Evolutionary conservation across 2,329 filamentous ascomycete species (phyloP), one percentile per base, ranked within the genome.

Genomic region (Teratosphaeria viscida): DNA sequence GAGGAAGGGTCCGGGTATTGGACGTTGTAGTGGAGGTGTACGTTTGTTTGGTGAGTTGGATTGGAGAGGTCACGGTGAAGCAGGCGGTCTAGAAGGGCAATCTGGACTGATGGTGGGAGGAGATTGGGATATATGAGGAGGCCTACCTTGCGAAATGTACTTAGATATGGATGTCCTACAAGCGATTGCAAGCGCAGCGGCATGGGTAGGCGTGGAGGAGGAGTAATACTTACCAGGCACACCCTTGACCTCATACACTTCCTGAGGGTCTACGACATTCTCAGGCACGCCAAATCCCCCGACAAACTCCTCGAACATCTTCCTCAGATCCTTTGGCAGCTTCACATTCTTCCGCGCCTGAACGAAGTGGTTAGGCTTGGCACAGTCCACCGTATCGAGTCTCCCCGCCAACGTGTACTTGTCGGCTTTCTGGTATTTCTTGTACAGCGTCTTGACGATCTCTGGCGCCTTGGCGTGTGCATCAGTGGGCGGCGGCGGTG

Each of bases 21-120:
- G 5, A 95, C 72, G 35, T 85, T 71, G 73, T 92, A 90, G 74
- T 95, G 89, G 1, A 90, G 79, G 73, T 95, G 88, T n/a, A 97
- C 78, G 73, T 97, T 99, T 57, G 92, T 97, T 69, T 88, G 83
- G 71, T 97, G 91, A 3, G 77, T 71, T 2, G 85, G 83, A 64
- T 88, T 83, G 62, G 85, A 85, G 16, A 95, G 82, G 72, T 95
- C 88, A 56, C 82, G 82, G 74, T 95, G 89, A 34, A 96, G 78
- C 63, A 96, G 81, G 58, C 83, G 84, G 53, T 84, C 83, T 5
- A 97, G 80, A 2, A 97, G 79, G 43, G 78, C 75, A 61, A 80
- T 76, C 72, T 99, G 94, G 14, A 89, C 78, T 5, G 76, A 68
- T 16, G 82, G 80, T 4, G 91, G 86, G 10, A 97, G 76, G 8